Base-by-base conservation (phyloP, 805 yeast species). In the Ogataea dorogensis region DNA sequence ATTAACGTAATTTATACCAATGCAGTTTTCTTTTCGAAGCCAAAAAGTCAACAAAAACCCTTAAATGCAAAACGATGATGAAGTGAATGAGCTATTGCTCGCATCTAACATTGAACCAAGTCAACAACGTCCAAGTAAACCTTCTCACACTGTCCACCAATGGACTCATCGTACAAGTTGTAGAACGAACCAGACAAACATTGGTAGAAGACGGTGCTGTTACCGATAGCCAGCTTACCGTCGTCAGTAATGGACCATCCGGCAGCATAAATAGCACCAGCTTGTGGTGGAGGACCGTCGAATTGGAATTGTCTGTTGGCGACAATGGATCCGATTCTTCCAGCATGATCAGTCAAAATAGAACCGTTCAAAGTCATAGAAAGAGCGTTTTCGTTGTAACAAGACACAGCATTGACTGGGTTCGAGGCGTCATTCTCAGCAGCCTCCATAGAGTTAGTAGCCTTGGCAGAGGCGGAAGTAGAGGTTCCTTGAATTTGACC, bases 211-310 rank as follows among this genome's bases (percentile, higher is more conserved):
- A 58, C 59, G 36, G 70, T 65, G 37, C 54, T 58, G 59, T 64
- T 59, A 56, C 79, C 79, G 50, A 74, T 60, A 31, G 77, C 77
- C 55, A 74, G 69, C 56, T 61, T 62, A 36, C 66, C 72, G 29
- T 65, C 72, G 31, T 59, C 56, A 36, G 70, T 58, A 43, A 70
- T 61, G 29, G 75, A 64, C 75, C 75, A 70, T 41, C 75, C 75
- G 40, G 71, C 73, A 49, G 76, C 76, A 50, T 70, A 66, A 36
- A 68, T 68, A 28, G 75, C 67, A 60, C 75, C 75, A 33, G 74
- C 80, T 63, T 75, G 81, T 46, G 80, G 80, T 60, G 79, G 79
- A 39, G 79, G 79, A 54, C 80, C 80, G 54, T 75, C 81, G 51
- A 75, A 75, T 63, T 75, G 81, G 73, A 75, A 75, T 61, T 75